Percentiles rank a stretch among this genome's conserved stretches.
phyloP scores from a whole-genome alignment of 2,329 filamentous ascomycete genomes.

The Cucurbitaria berberidis region DNA sequence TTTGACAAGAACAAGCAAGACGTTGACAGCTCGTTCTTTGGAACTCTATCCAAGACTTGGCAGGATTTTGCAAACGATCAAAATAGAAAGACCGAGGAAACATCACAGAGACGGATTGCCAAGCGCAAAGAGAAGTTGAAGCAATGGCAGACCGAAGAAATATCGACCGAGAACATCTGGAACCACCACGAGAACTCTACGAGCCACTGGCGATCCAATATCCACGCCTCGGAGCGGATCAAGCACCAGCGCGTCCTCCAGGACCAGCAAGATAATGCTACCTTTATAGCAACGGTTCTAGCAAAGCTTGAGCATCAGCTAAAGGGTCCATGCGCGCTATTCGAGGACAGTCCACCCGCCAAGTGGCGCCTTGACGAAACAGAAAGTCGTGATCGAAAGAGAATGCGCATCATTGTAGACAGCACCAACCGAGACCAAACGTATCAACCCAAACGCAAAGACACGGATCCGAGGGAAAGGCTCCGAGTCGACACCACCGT shows the following conservation, averaged over 20 bases:
- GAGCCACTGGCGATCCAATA: conserved; percentile 92
- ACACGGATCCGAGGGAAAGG: conserved; percentile 59
- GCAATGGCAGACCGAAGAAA: conserved; percentile 75
- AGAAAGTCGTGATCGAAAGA: conserved; percentile 94
- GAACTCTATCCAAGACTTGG: conserved; percentile 81
- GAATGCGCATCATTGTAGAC: conserved; percentile 84
- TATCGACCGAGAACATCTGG: conserved; percentile 72
- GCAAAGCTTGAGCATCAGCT: conserved; percentile 80
- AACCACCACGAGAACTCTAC: conserved; percentile 86
- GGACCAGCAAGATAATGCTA: conserved; percentile 89
- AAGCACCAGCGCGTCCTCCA: conserved; percentile 89
- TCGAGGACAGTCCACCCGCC: conserved; percentile 66
- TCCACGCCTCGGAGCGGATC: conserved; percentile 87
- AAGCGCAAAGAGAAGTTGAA: conserved; percentile 84
- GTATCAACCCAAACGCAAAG: conserved; percentile 83
- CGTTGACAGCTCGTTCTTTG: conserved; percentile 82
- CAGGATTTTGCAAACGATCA: conserved; percentile 84
- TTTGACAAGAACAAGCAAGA: conserved; percentile 80
- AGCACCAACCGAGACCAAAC: conserved; percentile 68
- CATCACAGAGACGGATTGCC: conserved; percentile 69
- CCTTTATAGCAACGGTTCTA: conserved; percentile 77
- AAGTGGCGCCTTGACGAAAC: conserved; percentile 97
- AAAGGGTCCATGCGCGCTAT: conserved; percentile 78
- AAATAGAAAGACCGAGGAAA: conserved; percentile 80
- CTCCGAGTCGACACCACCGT: conserved; percentile 56